Base-by-base conservation (phyloP, 1,139 yeast species). In the Suhomyces bribrorum region DNA sequence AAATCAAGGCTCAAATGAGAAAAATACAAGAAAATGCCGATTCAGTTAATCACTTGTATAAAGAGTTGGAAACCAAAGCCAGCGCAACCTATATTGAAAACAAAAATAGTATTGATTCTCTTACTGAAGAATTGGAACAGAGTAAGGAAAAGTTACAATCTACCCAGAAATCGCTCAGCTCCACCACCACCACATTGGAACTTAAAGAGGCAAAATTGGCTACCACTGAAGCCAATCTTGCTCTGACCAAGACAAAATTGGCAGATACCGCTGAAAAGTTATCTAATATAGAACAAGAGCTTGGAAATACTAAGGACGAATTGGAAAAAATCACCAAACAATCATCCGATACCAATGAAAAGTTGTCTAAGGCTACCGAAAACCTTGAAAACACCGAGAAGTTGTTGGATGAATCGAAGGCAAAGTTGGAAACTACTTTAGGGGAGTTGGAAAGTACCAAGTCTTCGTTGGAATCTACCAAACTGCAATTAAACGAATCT, bases 71-170 rank as follows among this genome's bases (percentile, higher is more conserved):
- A n/a, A 23, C 27, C 15, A 33, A 31, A 23, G 15, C 34, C 14
- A 26, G 14, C n/a, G 12, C 27, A 8, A 26, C 41, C 41, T 13
- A 14, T 8, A 14, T 29, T 20, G 55, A 58, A 36, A 48, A 62
- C 36, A 66, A 62, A 40, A 47, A 43, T 23, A 37, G 59, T 16
- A 50, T 59, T 9, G 57, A 56, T 3, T 49, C 48, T 18, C 38
- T 28, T 15, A 17, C 26, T 12, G 12, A 32, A 31, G 16, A 38
- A 30, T 30, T 30, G 32, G 14, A 30, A n/a, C 14, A 30, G 17
- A 15, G 14, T 18, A 13, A 18, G 14, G 26, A 30, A 6, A 30
- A 30, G 9, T 30, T 20, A 16, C 12, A 15, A 9, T 15, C 18
- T 14, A 14, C 31, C 31, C n/a, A 29, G 11, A 20, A 29, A 14